These are phyloP conservation scores for Fusarium dlaminii DNA, from an alignment of 2,329 filamentous ascomycete species.

Conservation along the genomic window DNA sequence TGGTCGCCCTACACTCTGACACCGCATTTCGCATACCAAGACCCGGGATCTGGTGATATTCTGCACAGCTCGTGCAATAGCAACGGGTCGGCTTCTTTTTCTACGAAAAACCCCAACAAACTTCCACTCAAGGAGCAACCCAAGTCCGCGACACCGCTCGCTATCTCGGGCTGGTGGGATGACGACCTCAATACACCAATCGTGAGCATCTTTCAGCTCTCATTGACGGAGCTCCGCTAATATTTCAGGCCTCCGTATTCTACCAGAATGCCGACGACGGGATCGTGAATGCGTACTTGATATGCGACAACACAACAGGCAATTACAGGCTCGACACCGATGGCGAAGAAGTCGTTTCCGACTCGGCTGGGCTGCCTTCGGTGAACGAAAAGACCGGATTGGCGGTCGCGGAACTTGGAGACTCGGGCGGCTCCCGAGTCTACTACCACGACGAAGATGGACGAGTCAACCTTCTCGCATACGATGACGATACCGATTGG, in stretches of 20 bases:
- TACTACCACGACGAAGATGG: conserved; percentile 34
- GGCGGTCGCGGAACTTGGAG: conserved; percentile 26
- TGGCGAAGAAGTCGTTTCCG: conserved; percentile 15
- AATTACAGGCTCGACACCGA: conserved; percentile 12
- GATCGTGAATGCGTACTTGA: conserved; percentile 21
- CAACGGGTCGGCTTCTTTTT: conserved; percentile 28
- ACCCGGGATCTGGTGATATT: conserved; percentile 29
- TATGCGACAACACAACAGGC: conserved; percentile 25
- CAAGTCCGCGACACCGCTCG: conserved; percentile 18
- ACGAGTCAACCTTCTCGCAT: conserved; percentile 19
- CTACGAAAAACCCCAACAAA: conserved; percentile 18
- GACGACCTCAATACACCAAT: conserved; percentile 23
- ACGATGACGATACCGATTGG: conserved; percentile 38
- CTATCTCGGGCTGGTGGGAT: conserved; percentile 24
- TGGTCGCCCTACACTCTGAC: conserved; percentile 21
- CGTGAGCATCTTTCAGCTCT: not conserved
- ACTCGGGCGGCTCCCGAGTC: conserved; percentile 25
- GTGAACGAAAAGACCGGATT: conserved; percentile 30
- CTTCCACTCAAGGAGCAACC: conserved; percentile 19
- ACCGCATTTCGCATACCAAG: conserved; percentile 35
- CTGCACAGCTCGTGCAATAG: conserved; percentile 33
- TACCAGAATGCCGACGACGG: conserved; percentile 21
- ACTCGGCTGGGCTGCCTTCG: conserved; percentile 8
- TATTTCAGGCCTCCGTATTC: conserved; percentile 19
- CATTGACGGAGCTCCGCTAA: not conserved